These are phyloP conservation scores for Reutealis trisperma DNA, from an alignment of 345 rosid species.

Conservation along the genomic window DNA sequence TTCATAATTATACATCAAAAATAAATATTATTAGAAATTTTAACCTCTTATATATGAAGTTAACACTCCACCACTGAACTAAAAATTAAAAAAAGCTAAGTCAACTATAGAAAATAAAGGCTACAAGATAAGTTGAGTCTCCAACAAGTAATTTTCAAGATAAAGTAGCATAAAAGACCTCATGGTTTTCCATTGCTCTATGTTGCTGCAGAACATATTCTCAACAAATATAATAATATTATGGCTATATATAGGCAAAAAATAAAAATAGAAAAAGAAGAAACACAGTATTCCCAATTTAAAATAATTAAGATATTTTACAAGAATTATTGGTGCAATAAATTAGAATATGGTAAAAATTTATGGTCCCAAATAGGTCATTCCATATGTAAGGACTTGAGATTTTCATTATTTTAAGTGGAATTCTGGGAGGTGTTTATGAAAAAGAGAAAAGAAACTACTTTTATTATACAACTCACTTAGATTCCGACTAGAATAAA, in stretches of 20 bases:
- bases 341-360: background rate
- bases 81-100: background rate
- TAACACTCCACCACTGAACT: no score
- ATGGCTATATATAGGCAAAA: background rate
- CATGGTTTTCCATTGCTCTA: background rate
- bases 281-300: background rate
- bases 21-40: no score
- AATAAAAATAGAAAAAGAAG: background rate
- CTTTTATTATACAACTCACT: no score
- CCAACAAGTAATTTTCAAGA: conserved; percentile 1
- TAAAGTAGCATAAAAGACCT: background rate
- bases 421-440: no score
- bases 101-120: background rate
- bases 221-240: background rate
- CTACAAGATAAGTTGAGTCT: conserved; percentile 6
- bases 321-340: background rate
- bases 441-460: no score
- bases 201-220: conserved; percentile 6
- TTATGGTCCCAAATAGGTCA: no score
- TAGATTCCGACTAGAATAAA: no score
- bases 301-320: background rate
- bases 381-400: no score
- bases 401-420: no score
- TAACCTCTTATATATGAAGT: no score
- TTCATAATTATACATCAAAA: no score